Percentiles rank a stretch among this genome's conserved stretches.
Conservation (phyloP, 2,329 filamentous ascomycete species). For the Botrytis pseudocinerea region DNA sequence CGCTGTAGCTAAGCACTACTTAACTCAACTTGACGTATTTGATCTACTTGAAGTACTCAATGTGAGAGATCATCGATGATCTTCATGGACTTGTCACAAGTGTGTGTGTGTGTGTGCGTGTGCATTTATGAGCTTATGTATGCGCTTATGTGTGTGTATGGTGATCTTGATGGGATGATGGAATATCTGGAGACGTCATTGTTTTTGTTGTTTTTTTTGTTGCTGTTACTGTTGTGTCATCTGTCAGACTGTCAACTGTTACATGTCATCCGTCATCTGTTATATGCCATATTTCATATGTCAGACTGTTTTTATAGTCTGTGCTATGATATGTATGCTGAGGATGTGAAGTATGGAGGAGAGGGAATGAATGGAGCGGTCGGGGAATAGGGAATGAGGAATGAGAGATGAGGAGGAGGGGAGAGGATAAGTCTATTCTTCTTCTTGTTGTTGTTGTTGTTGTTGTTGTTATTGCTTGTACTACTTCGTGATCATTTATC, state of each 20-base stretch:
- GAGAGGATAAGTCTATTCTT: no score
- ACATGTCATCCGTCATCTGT: not conserved
- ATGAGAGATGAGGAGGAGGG: no score
- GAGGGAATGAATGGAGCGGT: no score
- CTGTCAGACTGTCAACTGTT: no score
- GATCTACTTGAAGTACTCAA: not conserved
- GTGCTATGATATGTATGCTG: not conserved
- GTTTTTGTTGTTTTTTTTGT: not conserved
- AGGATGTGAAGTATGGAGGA: fast-evolving
- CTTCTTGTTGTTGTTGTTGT: not conserved
- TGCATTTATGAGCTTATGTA: no score
- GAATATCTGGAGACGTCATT: not conserved
- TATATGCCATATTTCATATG: not conserved
- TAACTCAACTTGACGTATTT: no score
- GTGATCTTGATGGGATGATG: not conserved
- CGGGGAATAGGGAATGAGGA: not conserved
- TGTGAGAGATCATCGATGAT: not conserved
- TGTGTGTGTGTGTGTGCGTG: not conserved
- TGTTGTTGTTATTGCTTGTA: not conserved
- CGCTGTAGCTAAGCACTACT: not conserved
- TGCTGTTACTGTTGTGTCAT: not conserved
- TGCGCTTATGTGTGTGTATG: not conserved
- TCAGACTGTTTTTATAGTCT: not conserved
- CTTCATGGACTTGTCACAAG: not conserved
- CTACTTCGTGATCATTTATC: not conserved